Evolutionary conservation across 345 rosid genomes (phyloP).

Genomic region (Aquilaria yunnanensis): DNA sequence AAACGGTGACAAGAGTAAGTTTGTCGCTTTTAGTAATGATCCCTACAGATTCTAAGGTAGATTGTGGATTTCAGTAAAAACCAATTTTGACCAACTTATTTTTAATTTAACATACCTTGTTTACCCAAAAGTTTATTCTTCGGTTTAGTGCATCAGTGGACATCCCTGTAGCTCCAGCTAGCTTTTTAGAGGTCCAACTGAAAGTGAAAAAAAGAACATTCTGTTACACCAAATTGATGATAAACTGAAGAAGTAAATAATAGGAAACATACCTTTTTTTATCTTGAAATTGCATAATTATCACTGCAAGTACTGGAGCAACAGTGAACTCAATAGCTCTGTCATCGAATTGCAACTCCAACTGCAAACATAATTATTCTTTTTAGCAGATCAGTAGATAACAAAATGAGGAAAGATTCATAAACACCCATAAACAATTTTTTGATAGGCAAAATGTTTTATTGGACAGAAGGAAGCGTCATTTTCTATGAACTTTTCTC

Average conservation of each 20-base stretch:
- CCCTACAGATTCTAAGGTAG: constrained; percentile 1
- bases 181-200: constrained; percentile 83
- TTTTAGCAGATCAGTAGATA: constrained; percentile 2
- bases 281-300: constrained; percentile 93
- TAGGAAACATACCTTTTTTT: constrained; percentile 51
- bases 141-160: constrained; percentile 69
- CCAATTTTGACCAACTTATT: constrained; percentile 1
- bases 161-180: constrained; percentile 61
- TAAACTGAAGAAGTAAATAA: constrained; percentile 3
- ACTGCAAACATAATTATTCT: constrained; percentile 28
- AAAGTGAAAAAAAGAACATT: constrained; percentile 16
- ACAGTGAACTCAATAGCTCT: constrained; percentile 73
- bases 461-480: too few relatives aligned
- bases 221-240: not conserved
- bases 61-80: not conserved
- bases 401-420: not conserved
- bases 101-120: constrained; percentile 50
- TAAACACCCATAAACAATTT: too few relatives aligned
- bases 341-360: constrained; percentile 92
- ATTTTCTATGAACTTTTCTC: too few relatives aligned
- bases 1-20: constrained; percentile 8
- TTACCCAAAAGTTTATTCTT: constrained; percentile 80
- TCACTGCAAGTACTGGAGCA: constrained; percentile 82
- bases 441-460: not conserved
- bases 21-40: not conserved